Percentiles rank a stretch among this genome's conserved stretches.
These are phyloP conservation scores for Fusarium siculi DNA, from an alignment of 2,329 filamentous ascomycete genomes.

Conservation along the genomic window DNA sequence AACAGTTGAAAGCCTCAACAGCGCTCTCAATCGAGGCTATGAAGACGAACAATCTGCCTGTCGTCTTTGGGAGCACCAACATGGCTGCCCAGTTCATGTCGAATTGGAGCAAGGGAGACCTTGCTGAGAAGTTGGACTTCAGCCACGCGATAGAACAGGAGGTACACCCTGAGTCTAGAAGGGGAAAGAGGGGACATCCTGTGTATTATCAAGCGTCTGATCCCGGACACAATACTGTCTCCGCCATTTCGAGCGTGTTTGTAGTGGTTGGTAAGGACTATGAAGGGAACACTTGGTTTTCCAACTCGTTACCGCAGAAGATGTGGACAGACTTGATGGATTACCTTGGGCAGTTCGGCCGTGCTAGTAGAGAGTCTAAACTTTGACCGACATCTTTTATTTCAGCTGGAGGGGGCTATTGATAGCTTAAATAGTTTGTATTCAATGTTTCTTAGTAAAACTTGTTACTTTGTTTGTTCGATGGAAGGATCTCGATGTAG, in stretches of 20 bases:
- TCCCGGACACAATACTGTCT: constrained; percentile 14
- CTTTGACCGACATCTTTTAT: neutral
- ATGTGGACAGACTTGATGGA: constrained; percentile 20
- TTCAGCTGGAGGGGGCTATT: neutral
- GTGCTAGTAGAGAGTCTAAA: neutral
- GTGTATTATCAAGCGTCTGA: constrained; percentile 28
- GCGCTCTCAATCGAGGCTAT: constrained; percentile 16
- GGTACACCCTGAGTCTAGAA: neutral
- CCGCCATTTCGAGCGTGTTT: constrained; percentile 21
- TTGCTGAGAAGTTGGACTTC: constrained; percentile 30
- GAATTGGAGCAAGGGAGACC: constrained; percentile 28
- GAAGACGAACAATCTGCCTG: constrained; percentile 4
- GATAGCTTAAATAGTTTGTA: neutral
- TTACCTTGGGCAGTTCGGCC: constrained; percentile 2
- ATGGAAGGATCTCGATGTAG: neutral
- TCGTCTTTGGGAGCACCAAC: constrained; percentile 18
- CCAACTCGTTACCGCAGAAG: constrained; percentile 9
- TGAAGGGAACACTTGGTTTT: constrained; percentile 23
- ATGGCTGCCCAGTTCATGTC: constrained; percentile 32
- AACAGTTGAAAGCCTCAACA: constrained; percentile 27
- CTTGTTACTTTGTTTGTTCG: neutral
- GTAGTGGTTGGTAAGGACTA: constrained; percentile 17
- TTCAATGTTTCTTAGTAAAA: rapidly evolving
- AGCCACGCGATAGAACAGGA: constrained; percentile 9
- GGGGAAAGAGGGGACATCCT: constrained; percentile 9